phyloP scores from a whole-genome alignment of 2,329 filamentous ascomycete species.

The Ilyonectria sp. region DNA sequence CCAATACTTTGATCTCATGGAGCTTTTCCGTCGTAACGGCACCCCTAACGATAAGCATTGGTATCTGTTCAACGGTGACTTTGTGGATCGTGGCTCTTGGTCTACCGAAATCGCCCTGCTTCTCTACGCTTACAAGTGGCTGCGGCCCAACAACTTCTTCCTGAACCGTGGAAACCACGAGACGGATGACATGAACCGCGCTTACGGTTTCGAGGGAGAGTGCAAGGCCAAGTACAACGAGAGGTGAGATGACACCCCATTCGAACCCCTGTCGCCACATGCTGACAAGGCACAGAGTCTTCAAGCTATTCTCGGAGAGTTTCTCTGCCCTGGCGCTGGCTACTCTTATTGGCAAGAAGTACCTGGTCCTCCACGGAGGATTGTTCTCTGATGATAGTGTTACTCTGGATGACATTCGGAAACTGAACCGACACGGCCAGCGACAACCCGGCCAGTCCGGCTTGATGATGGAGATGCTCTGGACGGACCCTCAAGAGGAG shows the following conservation, averaged over 20 bases:
- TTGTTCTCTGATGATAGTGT: slow-evolving; percentile 96
- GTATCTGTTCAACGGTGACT: slow-evolving; percentile 99
- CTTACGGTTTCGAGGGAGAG: slow-evolving; percentile 98
- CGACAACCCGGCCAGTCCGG: slow-evolving; percentile 93
- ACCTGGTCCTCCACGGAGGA: slow-evolving; percentile 92
- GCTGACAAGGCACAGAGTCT: slow-evolving; percentile 69
- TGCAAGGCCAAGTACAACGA: slow-evolving; percentile 99
- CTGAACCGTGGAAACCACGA: slow-evolving; percentile 98
- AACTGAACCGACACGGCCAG: slow-evolving; percentile 91
- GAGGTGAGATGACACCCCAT: slow-evolving; percentile 59
- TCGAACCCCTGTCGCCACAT: not conserved
- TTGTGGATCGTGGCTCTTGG: slow-evolving; percentile 98
- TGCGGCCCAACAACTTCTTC: slow-evolving; percentile 90
- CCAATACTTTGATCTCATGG: slow-evolving; percentile 97
- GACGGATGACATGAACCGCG: slow-evolving; percentile 99
- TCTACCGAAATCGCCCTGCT: slow-evolving; percentile 96
- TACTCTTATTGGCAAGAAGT: slow-evolving; percentile 92
- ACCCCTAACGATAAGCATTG: slow-evolving; percentile 87
- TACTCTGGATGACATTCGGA: slow-evolving; percentile 93
- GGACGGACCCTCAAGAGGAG: slow-evolving; percentile 93
- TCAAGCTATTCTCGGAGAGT: slow-evolving; percentile 98
- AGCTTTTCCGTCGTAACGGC: slow-evolving; percentile 94
- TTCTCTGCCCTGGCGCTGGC: slow-evolving; percentile 95
- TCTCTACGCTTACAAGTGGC: slow-evolving; percentile 97
- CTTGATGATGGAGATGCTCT: slow-evolving; percentile 99